These are phyloP conservation scores for Neostapfia colusana DNA, from an alignment of 176 grass and related monocot genomes.

Conservation along the genomic window DNA sequence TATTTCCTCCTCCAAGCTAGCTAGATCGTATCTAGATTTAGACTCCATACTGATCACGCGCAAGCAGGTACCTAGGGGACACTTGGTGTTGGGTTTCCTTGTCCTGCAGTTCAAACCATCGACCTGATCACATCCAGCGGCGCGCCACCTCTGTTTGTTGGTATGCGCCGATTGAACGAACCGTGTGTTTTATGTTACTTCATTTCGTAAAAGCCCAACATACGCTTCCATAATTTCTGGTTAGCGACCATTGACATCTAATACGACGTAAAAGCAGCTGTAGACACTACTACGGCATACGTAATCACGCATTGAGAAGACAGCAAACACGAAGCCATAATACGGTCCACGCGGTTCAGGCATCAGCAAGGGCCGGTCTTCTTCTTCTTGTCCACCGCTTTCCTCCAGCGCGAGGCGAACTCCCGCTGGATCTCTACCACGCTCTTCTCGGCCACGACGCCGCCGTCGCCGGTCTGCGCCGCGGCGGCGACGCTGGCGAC, in stretches of 20 bases:
- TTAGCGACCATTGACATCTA: not conserved
- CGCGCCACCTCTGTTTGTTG: no score
- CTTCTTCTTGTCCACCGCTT: constrained; percentile 41
- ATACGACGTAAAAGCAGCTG: no score
- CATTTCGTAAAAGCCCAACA: not conserved
- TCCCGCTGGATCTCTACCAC: constrained; percentile 43
- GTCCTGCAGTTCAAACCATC: no score
- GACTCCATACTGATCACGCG: no score
- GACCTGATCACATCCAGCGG: no score
- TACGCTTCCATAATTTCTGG: not conserved
- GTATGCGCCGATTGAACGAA: no score
- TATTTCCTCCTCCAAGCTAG: no score
- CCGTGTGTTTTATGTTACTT: no score
- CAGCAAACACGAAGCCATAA: not conserved
- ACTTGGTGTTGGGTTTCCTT: no score
- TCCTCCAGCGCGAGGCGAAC: constrained; percentile 30
- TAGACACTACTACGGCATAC: not conserved
- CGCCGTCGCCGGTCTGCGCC: not conserved
- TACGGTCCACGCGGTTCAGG: not conserved
- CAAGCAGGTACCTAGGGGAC: no score
- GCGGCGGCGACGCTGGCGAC: constrained; percentile 10
- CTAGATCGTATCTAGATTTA: no score
- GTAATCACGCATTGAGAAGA: not conserved
- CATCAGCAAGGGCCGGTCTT: constrained; percentile 57
- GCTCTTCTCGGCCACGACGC: constrained; percentile 41